phyloP scores from a whole-genome alignment of 495 filamentous ascomycete species.

The Podospora pseudocomata region DNA sequence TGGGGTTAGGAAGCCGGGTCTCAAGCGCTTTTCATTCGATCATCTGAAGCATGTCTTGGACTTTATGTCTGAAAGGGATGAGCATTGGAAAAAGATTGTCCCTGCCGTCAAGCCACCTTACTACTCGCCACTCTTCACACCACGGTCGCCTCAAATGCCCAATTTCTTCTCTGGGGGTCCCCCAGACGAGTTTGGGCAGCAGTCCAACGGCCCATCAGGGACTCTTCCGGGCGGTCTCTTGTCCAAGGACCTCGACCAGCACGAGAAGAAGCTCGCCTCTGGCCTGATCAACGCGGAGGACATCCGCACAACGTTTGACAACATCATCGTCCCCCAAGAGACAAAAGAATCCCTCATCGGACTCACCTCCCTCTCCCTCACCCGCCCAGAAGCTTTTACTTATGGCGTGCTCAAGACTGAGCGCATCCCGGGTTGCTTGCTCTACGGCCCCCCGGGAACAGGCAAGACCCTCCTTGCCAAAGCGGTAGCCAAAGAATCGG shows the following conservation, averaged over 20 bases:
- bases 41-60: slow-evolving; percentile 22
- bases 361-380: slow-evolving; percentile 80
- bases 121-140: slow-evolving; percentile 28
- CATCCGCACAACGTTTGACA: slow-evolving; percentile 79
- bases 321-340: slow-evolving; percentile 75
- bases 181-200: not conserved
- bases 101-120: slow-evolving; percentile 27
- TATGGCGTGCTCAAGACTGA: slow-evolving; percentile 93
- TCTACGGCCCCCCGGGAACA: slow-evolving; percentile 94
- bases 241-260: slow-evolving; percentile 39
- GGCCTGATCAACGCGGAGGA: slow-evolving; percentile 77
- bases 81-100: slow-evolving; percentile 23
- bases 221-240: slow-evolving; percentile 11
- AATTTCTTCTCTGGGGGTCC: slow-evolving; percentile 6
- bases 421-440: slow-evolving; percentile 80
- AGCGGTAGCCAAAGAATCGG: slow-evolving; percentile 91
- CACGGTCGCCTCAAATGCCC: not conserved
- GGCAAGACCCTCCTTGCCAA: slow-evolving; percentile 95
- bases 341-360: slow-evolving; percentile 88
- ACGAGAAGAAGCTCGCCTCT: slow-evolving; percentile 79
- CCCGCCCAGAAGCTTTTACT: slow-evolving; percentile 88
- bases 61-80: slow-evolving; percentile 25
- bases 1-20: slow-evolving; percentile 18
- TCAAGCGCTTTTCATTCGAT: slow-evolving; percentile 14
- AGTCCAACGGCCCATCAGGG: not conserved